Evolutionary conservation across 2,329 filamentous ascomycete species (phyloP), one percentile per base, ranked within the genome.

Genomic region (Aspergillus sergii): DNA sequence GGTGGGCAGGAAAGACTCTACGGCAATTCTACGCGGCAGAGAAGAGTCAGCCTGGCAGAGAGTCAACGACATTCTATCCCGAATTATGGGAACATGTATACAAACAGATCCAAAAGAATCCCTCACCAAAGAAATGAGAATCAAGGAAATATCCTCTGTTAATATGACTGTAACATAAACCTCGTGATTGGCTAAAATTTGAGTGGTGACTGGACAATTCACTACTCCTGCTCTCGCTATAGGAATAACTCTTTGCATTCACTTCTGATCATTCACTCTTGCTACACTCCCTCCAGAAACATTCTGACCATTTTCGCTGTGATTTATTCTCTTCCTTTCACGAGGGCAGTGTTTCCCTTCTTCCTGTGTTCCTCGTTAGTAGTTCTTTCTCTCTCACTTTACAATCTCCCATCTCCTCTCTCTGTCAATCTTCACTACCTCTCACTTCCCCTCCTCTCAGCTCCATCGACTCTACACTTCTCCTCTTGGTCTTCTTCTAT

Each of bases 11-110:
- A 6, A 76, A 69, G 50, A 66, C 73, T n/a, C 71, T 74, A 4
- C 73, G 70, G 12, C 71, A 79, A 23, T 82, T 82, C 62, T 82
- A 75, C 67, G 72, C 79, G 5, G 68, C 66, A n/a, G 68, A 73
- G 46, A 73, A 76, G 53, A 80, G 78, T 58, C 74, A 73, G 34
- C 72, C 75, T n/a, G 78, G 78, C 9, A 72, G 69, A 54, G 64
- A 75, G 26, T 78, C 80, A 0, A 69, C 75, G 14, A 76, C 73
- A 7, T 81, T 79, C 59, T 80, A 76, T 61, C 80, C 80, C 16
- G 79, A 80, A 46, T 64, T 80, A 26, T 82, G 81, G 81, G 75
- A 76, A 41, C 69, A 74, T 63, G 77, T 82, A 34, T 81, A 77
- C 64, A 72, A 74, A 60, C 73, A 76, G 59, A 79, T 82, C 39